phyloP scores from a whole-genome alignment of 805 yeast species.

The Cyberlindnera maclurae region DNA sequence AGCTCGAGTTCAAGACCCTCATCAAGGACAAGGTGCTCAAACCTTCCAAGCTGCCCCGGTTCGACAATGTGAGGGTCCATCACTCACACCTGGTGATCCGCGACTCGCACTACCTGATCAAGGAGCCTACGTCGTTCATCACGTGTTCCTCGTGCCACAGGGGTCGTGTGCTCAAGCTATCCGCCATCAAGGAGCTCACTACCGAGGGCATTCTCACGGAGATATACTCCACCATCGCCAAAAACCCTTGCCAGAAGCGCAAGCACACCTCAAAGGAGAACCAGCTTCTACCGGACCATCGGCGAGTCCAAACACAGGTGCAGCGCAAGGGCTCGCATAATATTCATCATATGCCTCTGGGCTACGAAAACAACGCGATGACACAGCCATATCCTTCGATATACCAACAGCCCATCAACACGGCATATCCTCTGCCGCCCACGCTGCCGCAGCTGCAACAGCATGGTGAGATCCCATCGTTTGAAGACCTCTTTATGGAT shows the following conservation, averaged over 20 bases:
- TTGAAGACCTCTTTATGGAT: constrained; percentile 21
- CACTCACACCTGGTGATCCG: constrained; percentile 24
- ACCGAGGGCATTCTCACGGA: constrained; percentile 19
- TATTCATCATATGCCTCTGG: no score
- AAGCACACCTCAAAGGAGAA: constrained; percentile 17
- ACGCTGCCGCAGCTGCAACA: neutral
- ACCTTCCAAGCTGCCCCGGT: constrained; percentile 20
- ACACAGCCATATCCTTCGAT: neutral
- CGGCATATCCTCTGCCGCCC: neutral
- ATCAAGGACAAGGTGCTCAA: constrained; percentile 22
- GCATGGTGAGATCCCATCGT: constrained; percentile 10
- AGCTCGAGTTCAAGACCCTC: constrained; percentile 19
- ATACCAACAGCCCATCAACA: neutral
- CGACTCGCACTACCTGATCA: constrained; percentile 22
- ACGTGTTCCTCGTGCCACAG: constrained; percentile 24
- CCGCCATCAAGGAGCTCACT: constrained; percentile 15
- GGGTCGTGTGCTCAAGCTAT: constrained; percentile 22
- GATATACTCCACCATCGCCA: constrained; percentile 17
- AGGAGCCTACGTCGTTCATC: constrained; percentile 22
- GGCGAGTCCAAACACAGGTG: no score
- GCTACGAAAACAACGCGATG: no score
- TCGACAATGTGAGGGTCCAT: constrained; percentile 13
- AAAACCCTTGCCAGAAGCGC: constrained; percentile 22
- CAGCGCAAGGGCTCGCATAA: neutral
- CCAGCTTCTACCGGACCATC: constrained; percentile 5